Evolutionary conservation across 2,329 filamentous ascomycete species (phyloP), one percentile per base, ranked within the genome.

Genomic region (Whalleya microplaca): DNA sequence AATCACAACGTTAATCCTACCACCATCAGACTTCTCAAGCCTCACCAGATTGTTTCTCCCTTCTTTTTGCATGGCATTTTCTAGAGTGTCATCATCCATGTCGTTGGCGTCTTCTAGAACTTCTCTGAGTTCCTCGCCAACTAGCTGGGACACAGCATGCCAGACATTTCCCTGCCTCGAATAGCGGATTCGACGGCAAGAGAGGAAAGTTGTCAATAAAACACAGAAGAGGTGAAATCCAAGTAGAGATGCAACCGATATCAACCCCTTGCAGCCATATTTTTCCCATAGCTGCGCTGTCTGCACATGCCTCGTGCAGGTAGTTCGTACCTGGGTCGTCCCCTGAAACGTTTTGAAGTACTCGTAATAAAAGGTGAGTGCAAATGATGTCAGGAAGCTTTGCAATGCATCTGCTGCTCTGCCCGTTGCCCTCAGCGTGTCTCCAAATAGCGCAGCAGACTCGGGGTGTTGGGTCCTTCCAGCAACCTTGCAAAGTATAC

Each of bases 151-250:
- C 1, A 62, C 29, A 7, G 52, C 37, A 20, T 62, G 56, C 61
- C 61, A 64, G 10, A 60, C 45, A 21, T 58, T 60, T 2, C 29
- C 56, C 14, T 58, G 41, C 1, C 59, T 51, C 1, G 61, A 64
- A 19, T 58, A 57, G 10, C 48, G 56, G 10, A 55, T 21, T 19
- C 49, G 51, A 4, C 3, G 20, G 2, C 47, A 41, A 29, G 58
- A 64, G 1, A 59, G 8, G 2, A 14, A 8, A 10, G 59, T 51
- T 6, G 56, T 58, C 7, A 45, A 3, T 3, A 21, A 45, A 5
- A 62, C 59, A 21, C 27, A 60, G 3, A 53, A 3, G 1, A 62
- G 16, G 20, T 64, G 59, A 3, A 44, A 20, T 0, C 32, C 41
- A 3, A 64, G 8, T 2, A 64, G 41, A 9, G 21, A 21, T 1